Evolutionary conservation across 306 rosid genomes (phyloP).

Genomic region (Senna siamea): DNA sequence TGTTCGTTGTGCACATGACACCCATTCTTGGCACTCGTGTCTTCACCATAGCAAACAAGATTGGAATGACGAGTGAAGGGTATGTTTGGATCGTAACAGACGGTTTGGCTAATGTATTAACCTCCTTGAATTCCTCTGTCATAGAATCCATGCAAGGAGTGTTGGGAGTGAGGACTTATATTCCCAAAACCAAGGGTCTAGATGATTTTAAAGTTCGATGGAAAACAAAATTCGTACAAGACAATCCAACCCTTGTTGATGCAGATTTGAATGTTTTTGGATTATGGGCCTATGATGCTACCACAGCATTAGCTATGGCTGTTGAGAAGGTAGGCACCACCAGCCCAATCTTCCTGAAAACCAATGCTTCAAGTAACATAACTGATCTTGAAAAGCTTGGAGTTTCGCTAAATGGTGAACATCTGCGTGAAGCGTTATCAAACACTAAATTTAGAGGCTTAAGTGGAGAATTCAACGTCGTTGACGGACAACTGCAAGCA

Average conservation of each 20-base stretch:
- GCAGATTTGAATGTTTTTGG: slow-evolving; percentile 43
- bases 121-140: slow-evolving; percentile 22
- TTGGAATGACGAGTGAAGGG: slow-evolving; percentile 59
- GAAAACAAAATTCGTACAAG: slow-evolving; percentile 44
- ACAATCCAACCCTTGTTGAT: slow-evolving; percentile 39
- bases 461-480: slow-evolving; percentile 48
- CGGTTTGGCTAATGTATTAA: slow-evolving; percentile 37
- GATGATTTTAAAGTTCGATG: slow-evolving; percentile 45
- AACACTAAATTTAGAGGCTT: slow-evolving; percentile 34
- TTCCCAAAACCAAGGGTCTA: slow-evolving; percentile 41
- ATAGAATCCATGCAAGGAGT: slow-evolving; percentile 61
- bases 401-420: slow-evolving; percentile 19
- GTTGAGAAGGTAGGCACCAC: too few species aligned
- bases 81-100: slow-evolving; percentile 64
- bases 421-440: too few species aligned
- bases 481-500: slow-evolving; percentile 44
- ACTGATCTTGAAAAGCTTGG: slow-evolving; percentile 51
- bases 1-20: slow-evolving; percentile 68
- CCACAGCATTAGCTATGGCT: slow-evolving; percentile 43
- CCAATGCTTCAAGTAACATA: slow-evolving; percentile 23
- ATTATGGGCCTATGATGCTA: slow-evolving; percentile 69
- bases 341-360: too few species aligned
- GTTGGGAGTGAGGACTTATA: slow-evolving; percentile 50
- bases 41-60: slow-evolving; percentile 46
- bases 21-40: slow-evolving; percentile 43